Evolutionary conservation across 805 yeast genomes (phyloP).

Genomic region (Myxozyma nipponensis): DNA sequence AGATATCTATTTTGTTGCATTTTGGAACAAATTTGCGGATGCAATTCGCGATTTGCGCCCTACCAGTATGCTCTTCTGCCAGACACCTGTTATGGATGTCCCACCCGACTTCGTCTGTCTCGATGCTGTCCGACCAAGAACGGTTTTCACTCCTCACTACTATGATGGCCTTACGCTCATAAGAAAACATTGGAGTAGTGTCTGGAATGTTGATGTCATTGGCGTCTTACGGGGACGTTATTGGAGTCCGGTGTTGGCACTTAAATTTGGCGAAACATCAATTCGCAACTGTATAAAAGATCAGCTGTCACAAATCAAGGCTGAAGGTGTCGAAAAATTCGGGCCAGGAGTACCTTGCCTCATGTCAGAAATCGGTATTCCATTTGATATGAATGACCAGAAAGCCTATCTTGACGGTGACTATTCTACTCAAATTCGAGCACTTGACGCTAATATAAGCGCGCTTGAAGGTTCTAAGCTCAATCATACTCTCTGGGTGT

Average conservation of each 20-base stretch:
- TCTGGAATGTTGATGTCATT: conserved; percentile 80
- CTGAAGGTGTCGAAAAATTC: conserved; percentile 57
- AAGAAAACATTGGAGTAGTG: conserved; percentile 84
- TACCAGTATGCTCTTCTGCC: conserved; percentile 58
- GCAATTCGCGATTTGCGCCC: conserved; percentile 46
- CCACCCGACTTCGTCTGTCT: conserved; percentile 66
- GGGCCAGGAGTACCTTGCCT: conserved; percentile 68
- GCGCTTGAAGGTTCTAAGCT: conserved; percentile 74
- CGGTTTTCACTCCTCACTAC: conserved; percentile 82
- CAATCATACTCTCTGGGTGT: conserved; percentile 83
- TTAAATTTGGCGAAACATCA: conserved; percentile 60
- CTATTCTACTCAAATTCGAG: conserved; percentile 70
- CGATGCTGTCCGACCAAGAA: conserved; percentile 54
- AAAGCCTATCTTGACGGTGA: conserved; percentile 63
- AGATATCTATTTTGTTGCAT: conserved; percentile 62
- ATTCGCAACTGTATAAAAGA: conserved; percentile 67
- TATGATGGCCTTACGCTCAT: conserved; percentile 92
- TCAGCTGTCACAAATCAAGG: conserved; percentile 64
- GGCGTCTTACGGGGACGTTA: conserved; percentile 82
- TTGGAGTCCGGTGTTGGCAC: conserved; percentile 68
- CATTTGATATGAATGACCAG: conserved; percentile 88
- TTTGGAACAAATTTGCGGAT: conserved; percentile 49
- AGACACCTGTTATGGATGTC: conserved; percentile 73
- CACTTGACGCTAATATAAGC: conserved; percentile 74
- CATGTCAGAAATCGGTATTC: conserved; percentile 96